Base-by-base conservation (phyloP, 768 basidiomycete species). In the Mycena sanguinolenta region DNA sequence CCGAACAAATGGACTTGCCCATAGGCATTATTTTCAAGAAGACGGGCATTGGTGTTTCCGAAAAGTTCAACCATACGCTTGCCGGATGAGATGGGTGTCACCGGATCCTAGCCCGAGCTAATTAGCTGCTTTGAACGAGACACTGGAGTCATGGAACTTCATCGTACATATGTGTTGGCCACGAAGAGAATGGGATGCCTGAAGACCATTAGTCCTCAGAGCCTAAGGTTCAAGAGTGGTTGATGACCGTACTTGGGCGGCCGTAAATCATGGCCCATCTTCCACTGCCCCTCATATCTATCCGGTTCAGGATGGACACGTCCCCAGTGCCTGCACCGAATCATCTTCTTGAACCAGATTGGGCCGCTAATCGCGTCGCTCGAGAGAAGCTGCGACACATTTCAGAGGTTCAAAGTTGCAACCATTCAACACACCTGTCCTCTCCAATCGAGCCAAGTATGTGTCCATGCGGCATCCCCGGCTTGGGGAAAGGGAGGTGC, bases 131-230 rank as follows among this genome's bases (percentile, higher is more conserved):
- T 34, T 17, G 6, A 34, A 23, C 13, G 49, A 19, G 32, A 44
- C 13, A 49, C 23, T 21, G 2, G 30, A 50, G 39, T 10, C 16
- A 10, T 27, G 3, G 10, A 27, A 30, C 19, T 3, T 32, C 4
- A 34, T 21, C 63, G 30, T 39, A 60, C 69, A 59, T 59, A 46
- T 30, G 57, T 53, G 27, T 70, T 70, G 25, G 69, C 65, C 14
- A 70, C 50, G 39, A 70, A 70, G 30, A 70, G 46, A 27, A 70
- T 59, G 9, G 69, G 69, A 59, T 70, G 36, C 21, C 67, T 69
- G 59, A 23, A 36, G 30, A 44, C 4, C 10, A 46, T 57, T 30
- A 57, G n/a, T 17, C 16, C 1, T 6, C 9, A 49, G 12, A 30
- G 25, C 25, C 44, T n/a, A 25, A 10, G 3, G 28, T n/a, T 21